Base-by-base conservation (phyloP, 306 rosid genomes). In the Hippophae tibetana region DNA sequence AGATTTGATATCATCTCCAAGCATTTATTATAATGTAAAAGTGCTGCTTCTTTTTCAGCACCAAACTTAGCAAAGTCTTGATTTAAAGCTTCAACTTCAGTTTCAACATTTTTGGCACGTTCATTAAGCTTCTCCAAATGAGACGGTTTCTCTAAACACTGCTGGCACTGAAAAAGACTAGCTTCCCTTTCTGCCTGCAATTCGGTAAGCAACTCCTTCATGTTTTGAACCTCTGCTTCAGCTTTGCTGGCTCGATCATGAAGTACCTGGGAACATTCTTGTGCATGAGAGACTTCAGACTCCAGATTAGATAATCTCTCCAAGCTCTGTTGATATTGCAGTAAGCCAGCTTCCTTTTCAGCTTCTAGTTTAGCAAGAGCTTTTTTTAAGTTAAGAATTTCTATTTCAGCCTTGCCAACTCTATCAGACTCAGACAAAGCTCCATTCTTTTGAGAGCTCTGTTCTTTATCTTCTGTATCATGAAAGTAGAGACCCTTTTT, bases 301-400 rank as follows among this genome's bases (percentile, higher is more conserved):
- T 86, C 90, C 40, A 93, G 82, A 67, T 70, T 80, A 56, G 87
- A 83, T 63, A 85, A 62, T 63, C 85, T 82, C 69, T 88, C 87
- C 70, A 92, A 64, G 76, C 84, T 83, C 68, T 78, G 71, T 70
- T 77, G 86, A 72, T 87, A 87, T 76, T 78, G 86, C 76, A 79
- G 81, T 67, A 87, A 71, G 66, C 84, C 84, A 74, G 84, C 95
- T 73, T 93, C 99, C 85, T 88, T 86, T 79, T 93, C 99, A 2
- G 78, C 82, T 76, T 86, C 97, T 70, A 88, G 67, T 65, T 86
- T 84, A 49, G 81, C 74, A 63, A 93, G 87, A 65, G 84, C 76
- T 70, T 73, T 56, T 81, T 88, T 93, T 52, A 93, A 82, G 68
- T 87, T 78, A 60, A 67, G 70, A 66, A 89, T 88, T 74, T 86